phyloP scores from a whole-genome alignment of 345 rosid species.

The Arabidopsis arenosa region DNA sequence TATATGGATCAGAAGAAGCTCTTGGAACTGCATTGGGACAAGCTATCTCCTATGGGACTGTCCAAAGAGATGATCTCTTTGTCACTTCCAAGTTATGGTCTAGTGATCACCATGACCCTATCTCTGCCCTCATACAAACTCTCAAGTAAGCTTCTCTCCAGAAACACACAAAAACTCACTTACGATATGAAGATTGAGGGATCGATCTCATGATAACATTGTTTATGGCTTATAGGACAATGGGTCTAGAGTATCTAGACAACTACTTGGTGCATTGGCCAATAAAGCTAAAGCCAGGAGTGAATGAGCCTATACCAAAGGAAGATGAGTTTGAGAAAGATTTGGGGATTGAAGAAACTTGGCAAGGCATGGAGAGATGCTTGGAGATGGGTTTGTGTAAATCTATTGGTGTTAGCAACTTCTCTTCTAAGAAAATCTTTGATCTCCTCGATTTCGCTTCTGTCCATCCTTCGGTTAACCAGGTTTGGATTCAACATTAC shows the following conservation, averaged over 20 bases:
- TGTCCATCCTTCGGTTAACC: constrained; percentile 74
- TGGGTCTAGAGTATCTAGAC: constrained; percentile 78
- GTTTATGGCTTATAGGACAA: constrained; percentile 45
- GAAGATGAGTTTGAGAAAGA: constrained; percentile 71
- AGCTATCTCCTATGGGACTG: constrained; percentile 50
- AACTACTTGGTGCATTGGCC: constrained; percentile 98
- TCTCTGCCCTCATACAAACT: constrained; percentile 68
- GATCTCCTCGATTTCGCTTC: constrained; percentile 65
- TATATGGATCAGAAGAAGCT: constrained; percentile 85
- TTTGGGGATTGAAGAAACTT: constrained; percentile 71
- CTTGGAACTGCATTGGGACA: constrained; percentile 67
- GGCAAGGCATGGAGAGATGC: constrained; percentile 89
- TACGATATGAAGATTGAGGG: not conserved
- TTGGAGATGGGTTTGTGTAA: constrained; percentile 70
- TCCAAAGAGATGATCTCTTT: constrained; percentile 67
- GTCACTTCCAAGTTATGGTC: constrained; percentile 92
- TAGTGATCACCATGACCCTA: constrained; percentile 79
- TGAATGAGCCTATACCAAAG: constrained; percentile 52
- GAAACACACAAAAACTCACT: not conserved
- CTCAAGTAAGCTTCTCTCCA: constrained; percentile 45
- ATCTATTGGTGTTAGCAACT: constrained; percentile 89
- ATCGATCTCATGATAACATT: constrained; percentile 15
- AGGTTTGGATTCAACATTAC: constrained; percentile 43
- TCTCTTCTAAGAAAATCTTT: constrained; percentile 67
- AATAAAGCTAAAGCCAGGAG: constrained; percentile 77